Base-by-base conservation (phyloP, 1,284 basidiomycete species). In the Porodaedalea pini region DNA sequence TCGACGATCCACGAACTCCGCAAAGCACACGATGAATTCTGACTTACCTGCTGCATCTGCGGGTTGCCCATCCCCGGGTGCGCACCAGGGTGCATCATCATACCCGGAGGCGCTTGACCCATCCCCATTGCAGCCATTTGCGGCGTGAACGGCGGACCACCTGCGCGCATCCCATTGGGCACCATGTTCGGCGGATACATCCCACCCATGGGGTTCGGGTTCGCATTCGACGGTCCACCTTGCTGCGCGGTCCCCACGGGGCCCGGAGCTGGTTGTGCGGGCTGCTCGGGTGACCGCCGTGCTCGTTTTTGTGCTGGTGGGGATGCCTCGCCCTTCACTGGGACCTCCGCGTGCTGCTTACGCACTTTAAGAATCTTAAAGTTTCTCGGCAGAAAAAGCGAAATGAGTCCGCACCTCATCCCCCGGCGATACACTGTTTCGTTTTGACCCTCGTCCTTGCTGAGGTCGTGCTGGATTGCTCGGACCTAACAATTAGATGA, bases 351-450 rank as follows among this genome's bases (percentile, higher is more conserved):
- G 36, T 60, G 54, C 49, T 51, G 44, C 15, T 37, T 13, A 41
- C 15, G 6, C 4, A 48, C 34, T 6, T 11, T 21, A 56, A 37
- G 17, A 19, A 5, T 21, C 10, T 19, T 11, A 5, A 25, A n/a
- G 23, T 49, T 37, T 13, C 31, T 51, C 17, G 32, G 11, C 11
- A 44, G n/a, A 41, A 45, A 34, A 41, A 23, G 10, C 17, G 29
- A 19, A 47, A 8, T 31, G 32, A 47, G 21, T 19, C 40, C 31
- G 11, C 32, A 60, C 59, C 37, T 57, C 59, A 53, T 60, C 59
- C 10, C 55, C 59, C n/a, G 59, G 59, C 27, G 59, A 60, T n/a
- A 54, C 50, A 23, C 59, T 60, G 37, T 47, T 57, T 53, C 59
- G 51, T 37, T 60, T 60, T 27, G 59, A 40, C n/a, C 50, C 55